Percentiles rank a stretch among this genome's conserved stretches.
These are phyloP conservation scores for Lactarius deliciosus DNA, from an alignment of 768 basidiomycete species.

Conservation along the genomic window DNA sequence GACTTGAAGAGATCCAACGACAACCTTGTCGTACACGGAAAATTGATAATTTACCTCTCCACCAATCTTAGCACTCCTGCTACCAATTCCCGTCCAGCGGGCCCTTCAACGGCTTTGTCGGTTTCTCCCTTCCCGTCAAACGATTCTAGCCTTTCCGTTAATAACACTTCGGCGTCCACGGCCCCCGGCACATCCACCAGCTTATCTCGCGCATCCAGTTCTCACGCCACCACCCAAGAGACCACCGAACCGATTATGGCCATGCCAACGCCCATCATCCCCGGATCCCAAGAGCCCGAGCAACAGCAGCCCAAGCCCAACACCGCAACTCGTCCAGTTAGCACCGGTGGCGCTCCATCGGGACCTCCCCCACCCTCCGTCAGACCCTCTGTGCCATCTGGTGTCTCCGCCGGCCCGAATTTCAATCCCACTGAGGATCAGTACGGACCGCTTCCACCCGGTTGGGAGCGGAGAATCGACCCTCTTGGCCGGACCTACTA, in stretches of 20 bases:
- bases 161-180: conserved; percentile 42
- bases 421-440: conserved; percentile 97
- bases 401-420: conserved; percentile 44
- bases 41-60: conserved; percentile 93
- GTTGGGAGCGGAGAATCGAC: conserved; percentile 98
- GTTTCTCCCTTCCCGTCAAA: conserved; percentile 51
- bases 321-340: conserved; percentile 39
- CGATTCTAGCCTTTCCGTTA: conserved; percentile 58
- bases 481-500: conserved; percentile 96
- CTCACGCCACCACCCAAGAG: conserved; percentile 58
- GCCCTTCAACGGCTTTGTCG: conserved; percentile 56
- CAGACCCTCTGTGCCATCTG: conserved; percentile 41
- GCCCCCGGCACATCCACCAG: conserved; percentile 37
- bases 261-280: conserved; percentile 39
- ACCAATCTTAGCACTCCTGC: conserved; percentile 88
- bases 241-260: conserved; percentile 29
- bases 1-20: conserved; percentile 99
- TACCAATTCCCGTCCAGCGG: conserved; percentile 75
- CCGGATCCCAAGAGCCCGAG: conserved; percentile 36
- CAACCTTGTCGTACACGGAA: conserved; percentile 95
- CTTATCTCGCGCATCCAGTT: conserved; percentile 65
- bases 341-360: conserved; percentile 35
- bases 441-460: conserved; percentile 82
- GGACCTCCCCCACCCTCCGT: conserved; percentile 28
- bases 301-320: conserved; percentile 32